These are phyloP conservation scores for Fusarium sp. DNA, from an alignment of 2,329 filamentous ascomycete species.

Conservation along the genomic window DNA sequence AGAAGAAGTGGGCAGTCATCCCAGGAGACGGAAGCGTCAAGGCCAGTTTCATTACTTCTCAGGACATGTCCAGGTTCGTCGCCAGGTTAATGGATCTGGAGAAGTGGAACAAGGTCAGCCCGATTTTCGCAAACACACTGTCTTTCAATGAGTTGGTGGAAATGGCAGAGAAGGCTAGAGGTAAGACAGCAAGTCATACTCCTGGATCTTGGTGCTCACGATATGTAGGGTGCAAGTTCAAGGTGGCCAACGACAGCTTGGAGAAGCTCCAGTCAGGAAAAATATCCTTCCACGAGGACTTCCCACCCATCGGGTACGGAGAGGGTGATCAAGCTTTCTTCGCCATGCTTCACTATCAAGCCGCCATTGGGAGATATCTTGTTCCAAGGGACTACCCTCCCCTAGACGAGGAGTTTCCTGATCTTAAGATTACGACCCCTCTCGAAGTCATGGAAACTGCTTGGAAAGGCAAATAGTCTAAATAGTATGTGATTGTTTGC, in stretches of 20 bases:
- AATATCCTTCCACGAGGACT: constrained; percentile 40
- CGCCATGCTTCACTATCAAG: constrained; percentile 35
- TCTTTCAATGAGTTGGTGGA: constrained; percentile 29
- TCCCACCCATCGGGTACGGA: constrained; percentile 31
- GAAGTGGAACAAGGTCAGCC: constrained; percentile 20
- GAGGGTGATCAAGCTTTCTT: constrained; percentile 36
- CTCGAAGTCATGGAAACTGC: constrained; percentile 34
- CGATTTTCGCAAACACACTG: constrained; percentile 17
- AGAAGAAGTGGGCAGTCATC: constrained; percentile 38
- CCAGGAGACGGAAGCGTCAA: constrained; percentile 23
- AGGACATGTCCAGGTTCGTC: constrained; percentile 33
- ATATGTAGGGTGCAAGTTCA: constrained; percentile 21
- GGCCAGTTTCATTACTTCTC: constrained; percentile 39
- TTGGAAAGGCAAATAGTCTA: constrained; percentile 22
- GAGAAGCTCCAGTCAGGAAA: constrained; percentile 39
- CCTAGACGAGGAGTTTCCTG: constrained; percentile 27
- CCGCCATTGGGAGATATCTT: constrained; percentile 21
- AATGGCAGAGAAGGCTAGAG: constrained; percentile 28
- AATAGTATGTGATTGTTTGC: too few relatives aligned
- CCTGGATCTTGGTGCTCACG: accelerated
- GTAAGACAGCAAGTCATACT: background rate
- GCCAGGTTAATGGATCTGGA: constrained; percentile 34
- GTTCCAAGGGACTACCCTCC: constrained; percentile 4
- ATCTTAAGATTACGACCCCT: constrained; percentile 21
- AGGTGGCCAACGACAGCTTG: constrained; percentile 28